Conservation (phyloP, 345 rosid species). For the Carallia brachiata region DNA sequence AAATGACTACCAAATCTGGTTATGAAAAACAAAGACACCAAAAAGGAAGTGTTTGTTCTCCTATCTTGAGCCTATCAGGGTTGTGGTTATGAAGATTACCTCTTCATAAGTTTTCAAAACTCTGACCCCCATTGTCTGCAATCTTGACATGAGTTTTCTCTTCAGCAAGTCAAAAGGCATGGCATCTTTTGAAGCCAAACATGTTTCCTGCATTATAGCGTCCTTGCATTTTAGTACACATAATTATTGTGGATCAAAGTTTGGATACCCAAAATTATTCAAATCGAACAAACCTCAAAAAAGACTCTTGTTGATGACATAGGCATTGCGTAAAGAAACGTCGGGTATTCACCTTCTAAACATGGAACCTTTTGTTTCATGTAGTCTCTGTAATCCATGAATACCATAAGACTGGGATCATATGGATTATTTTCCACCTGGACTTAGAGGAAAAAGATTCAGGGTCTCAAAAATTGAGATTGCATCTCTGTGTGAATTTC, state of each 20-base stretch:
- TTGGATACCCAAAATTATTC: background rate
- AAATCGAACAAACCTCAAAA: slow-evolving; percentile 62
- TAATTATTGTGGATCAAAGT: background rate
- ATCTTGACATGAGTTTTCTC: slow-evolving; percentile 69
- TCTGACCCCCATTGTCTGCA: slow-evolving; percentile 71
- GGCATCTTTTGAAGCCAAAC: slow-evolving; percentile 91
- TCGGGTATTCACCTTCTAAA: slow-evolving; percentile 70
- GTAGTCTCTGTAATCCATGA: slow-evolving; percentile 95
- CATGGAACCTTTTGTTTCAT: slow-evolving; percentile 46
- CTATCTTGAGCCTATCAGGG: background rate
- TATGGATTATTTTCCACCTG: slow-evolving; percentile 95
- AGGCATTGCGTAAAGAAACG: slow-evolving; percentile 91
- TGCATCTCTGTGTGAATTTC: background rate
- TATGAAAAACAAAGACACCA: no score
- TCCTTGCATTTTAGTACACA: slow-evolving; percentile 19
- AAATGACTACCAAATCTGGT: no score
- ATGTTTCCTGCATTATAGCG: slow-evolving; percentile 69
- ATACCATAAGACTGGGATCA: slow-evolving; percentile 93
- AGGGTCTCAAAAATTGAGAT: background rate
- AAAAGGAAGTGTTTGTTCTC: background rate
- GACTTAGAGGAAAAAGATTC: slow-evolving; percentile 16
- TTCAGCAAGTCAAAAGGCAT: slow-evolving; percentile 83
- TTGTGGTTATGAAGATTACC: slow-evolving; percentile 38
- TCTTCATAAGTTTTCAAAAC: slow-evolving; percentile 74
- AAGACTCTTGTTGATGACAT: slow-evolving; percentile 78